Base-by-base conservation (phyloP, 1,284 basidiomycete genomes). In the Tylopilus orsonianus region DNA sequence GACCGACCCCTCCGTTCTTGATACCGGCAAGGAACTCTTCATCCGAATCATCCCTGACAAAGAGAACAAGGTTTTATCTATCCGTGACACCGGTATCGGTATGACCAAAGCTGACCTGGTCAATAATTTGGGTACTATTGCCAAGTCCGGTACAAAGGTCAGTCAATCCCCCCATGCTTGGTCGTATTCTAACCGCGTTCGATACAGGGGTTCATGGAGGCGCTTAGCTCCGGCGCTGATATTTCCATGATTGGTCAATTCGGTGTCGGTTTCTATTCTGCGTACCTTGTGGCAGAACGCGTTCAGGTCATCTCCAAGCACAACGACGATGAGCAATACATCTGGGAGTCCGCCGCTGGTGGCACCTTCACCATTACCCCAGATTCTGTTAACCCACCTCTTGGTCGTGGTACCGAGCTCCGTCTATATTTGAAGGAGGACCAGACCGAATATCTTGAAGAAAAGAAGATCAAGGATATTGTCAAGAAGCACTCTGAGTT, bases 401-500 rank as follows among this genome's bases (percentile, higher is more conserved):
- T 99, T 53, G 93, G 92, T 57, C 96, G 97, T 69, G 97, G 96
- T 75, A 90, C 91, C 50, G 91, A 96, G 74, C 84, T 99, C 69
- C 91, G 92, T 62, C 87, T 99, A 57, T 93, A 77, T 83, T 79
- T 99, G 71, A 99, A 99, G 83, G 97, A 99, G 71, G 96, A 99
- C 73, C 94, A 97, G 76, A 85, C 90, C 59, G 97, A 99, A 74
- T 99, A 98, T 78, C 84, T 98, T 50, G 96, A 99, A 79, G 97
- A 99, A 83, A 97, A 97, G 83, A 87, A 86, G 72, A 94, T 99
- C 83, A 96, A 96, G 79, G 97, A 99, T 64, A 93, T 97, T 60
- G 96, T 99, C 72, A 99, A 99, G 86, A 99, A 99, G 83, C 97
- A 99, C 84, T 99, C 97, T 67, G 96, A 99, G 78, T 99, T 99